A percentile compares a stretch with the other conserved stretches of the same genome.
phyloP scores from a whole-genome alignment of 2,329 filamentous ascomycete genomes.

The Acrocalymma vagum region DNA sequence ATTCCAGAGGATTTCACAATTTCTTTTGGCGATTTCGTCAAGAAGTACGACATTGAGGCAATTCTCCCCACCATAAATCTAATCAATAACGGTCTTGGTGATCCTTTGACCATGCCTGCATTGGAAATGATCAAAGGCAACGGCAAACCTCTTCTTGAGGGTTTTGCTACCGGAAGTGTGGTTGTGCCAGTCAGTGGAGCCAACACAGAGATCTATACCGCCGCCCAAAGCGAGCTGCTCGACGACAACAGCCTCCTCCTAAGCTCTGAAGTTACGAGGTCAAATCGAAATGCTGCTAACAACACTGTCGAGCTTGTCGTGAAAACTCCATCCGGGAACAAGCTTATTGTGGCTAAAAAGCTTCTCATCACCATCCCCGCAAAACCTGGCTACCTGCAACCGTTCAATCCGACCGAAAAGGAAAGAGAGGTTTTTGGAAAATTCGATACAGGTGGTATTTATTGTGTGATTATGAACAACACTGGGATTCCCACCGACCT shows the following conservation, averaged over 20 bases:
- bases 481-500: slow-evolving; percentile 44
- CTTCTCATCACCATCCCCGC: slow-evolving; percentile 56
- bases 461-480: slow-evolving; percentile 48
- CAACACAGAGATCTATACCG: slow-evolving; percentile 31
- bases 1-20: slow-evolving; percentile 58
- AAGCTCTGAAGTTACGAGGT: slow-evolving; percentile 5
- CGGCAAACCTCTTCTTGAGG: too few relatives aligned
- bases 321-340: slow-evolving; percentile 22
- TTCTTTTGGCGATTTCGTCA: slow-evolving; percentile 58
- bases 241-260: slow-evolving; percentile 10
- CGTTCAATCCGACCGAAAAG: slow-evolving; percentile 44
- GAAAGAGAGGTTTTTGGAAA: slow-evolving; percentile 50
- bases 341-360: slow-evolving; percentile 48
- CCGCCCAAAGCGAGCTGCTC: slow-evolving; percentile 16
- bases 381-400: slow-evolving; percentile 40
- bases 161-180: too few relatives aligned
- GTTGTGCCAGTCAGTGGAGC: too few relatives aligned
- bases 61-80: slow-evolving; percentile 50
- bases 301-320: slow-evolving; percentile 12
- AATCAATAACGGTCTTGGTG: slow-evolving; percentile 55
- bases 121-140: too few relatives aligned
- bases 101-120: too few relatives aligned
- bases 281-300: background rate
- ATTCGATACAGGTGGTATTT: slow-evolving; percentile 51
- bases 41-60: slow-evolving; percentile 57